Evolutionary conservation across 2,329 filamentous ascomycete species (phyloP), one percentile per base, ranked within the genome.

Genomic region (Trichophaea hybrida): DNA sequence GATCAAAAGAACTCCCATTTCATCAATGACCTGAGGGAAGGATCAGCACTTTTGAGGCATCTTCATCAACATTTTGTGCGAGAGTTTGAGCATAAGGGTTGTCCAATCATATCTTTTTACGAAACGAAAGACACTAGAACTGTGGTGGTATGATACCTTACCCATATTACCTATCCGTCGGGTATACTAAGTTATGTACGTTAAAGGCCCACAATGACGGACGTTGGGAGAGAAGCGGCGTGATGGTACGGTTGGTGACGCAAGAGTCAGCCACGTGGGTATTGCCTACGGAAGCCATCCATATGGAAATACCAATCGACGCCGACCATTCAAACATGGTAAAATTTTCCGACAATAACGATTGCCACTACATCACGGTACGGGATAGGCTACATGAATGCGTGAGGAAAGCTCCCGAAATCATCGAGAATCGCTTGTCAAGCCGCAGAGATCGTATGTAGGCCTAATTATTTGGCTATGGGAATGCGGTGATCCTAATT

Each of bases 321-420:
- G 46, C 37, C 6, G 54, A 61, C 35, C 31, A 63, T 32, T 43
- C 53, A 13, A 57, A 61, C 4, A 63, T 63, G 52, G 61, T 61
- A 12, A 63, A 59, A 31, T 63, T 52, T 17, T 8, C 7, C 15
- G 49, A 52, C 33, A 35, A 33, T 10, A 12, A 12, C 49, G 49
- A 52, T 34, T 3, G 10, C 2, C 7, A 33, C 24, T 52, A 52
- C 33, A 35, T 31, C 31, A 8, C 33, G 24, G 49, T 52, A 8
- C 15, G 49, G 33, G 33, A 33, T 12, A 52, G 49, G 31, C 49
- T 52, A 17, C 24, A 7, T 10, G 15, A 52, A 10, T 52, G 31
- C 24, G 49, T 52, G 8, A 24, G 10, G 24, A 52, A 52, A 34
- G 49, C 49, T 13, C 49, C 49, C 10, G 32, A 5, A 6, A 33